Evolutionary conservation across 148 eudicot species (phyloP), one percentile per base, ranked within the genome.

Genomic region (Rhododendron griersonianum): DNA sequence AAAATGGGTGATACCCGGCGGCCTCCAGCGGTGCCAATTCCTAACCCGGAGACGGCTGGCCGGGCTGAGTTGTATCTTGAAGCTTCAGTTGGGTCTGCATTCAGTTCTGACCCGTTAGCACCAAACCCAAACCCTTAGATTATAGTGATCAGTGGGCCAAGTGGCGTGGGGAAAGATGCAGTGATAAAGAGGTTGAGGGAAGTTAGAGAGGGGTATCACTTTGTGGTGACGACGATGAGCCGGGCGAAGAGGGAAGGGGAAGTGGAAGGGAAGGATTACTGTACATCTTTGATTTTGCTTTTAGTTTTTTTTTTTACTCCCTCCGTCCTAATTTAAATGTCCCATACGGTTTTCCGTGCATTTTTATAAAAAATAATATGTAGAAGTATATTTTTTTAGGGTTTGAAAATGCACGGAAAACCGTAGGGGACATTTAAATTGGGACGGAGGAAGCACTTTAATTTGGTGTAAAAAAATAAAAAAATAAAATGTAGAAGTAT

Each of bases 151-250:
- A 94, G 98, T 71, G 99, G 99, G 5, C 98, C 99, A 21, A 96
- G 98, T 83, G 99, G 99, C 33, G 99, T 95, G 35, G 99, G 99
- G 5, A 96, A 96, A 82, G 99, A 96, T 86, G 94, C 98, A 16
- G 95, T 95, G 79, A 95, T 96, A 65, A 94, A 91, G 80, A 85
- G 91, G 61, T 76, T 96, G 85, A 93, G 94, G 86, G 96, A 96
- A 86, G 91, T 89, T 14, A 89, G 95, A 75, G 93, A 92, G 16
- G 89, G 91, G 74, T 85, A 95, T 48, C 99, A 96, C 90, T 96
- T 96, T 85, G 99, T 95, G 2, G 98, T 96, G 21, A 96, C 98
- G 0, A 98, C 98, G 2, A 96, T 98, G 1, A 96, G 90, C 86
- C 82, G 96, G 85, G 76, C 89, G 0, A 92, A 78, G 79, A 89